A percentile compares a stretch with the other conserved stretches of the same genome.
Conservation (phyloP, 805 yeast genomes). For the Teunomyces barrocoloradensis region DNA sequence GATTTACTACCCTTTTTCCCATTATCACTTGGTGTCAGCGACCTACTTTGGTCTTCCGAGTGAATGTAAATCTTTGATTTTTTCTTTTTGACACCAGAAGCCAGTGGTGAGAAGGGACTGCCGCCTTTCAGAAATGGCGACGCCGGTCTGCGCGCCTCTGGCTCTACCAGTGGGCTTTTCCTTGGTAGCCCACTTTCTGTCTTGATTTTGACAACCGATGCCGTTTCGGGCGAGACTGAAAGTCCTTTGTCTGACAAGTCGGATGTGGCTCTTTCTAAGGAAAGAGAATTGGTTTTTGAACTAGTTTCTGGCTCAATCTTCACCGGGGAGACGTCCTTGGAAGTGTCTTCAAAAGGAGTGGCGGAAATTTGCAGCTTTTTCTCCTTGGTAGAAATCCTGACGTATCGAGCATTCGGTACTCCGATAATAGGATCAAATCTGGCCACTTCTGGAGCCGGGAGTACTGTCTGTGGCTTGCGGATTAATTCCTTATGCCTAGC, state of each 20-base stretch:
- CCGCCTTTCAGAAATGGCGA: slow-evolving; percentile 15
- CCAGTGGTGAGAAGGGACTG: slow-evolving; percentile 18
- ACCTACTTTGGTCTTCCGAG: slow-evolving; percentile 9
- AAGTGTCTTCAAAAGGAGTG: slow-evolving; percentile 33
- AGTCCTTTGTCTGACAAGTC: too few relatives aligned
- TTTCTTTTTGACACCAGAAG: slow-evolving; percentile 16
- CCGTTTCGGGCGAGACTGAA: background rate
- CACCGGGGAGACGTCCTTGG: background rate
- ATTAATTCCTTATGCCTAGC: slow-evolving; percentile 4
- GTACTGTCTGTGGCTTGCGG: background rate
- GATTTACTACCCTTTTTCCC: background rate
- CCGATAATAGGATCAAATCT: slow-evolving; percentile 15
- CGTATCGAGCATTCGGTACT: slow-evolving; percentile 26
- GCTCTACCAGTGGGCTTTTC: slow-evolving; percentile 12
- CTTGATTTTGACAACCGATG: background rate
- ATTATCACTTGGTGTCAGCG: slow-evolving; percentile 7
- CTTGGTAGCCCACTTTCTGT: background rate
- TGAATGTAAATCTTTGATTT: slow-evolving; percentile 30
- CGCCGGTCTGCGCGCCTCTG: slow-evolving; percentile 8
- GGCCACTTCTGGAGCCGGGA: background rate
- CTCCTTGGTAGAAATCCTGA: slow-evolving; percentile 35
- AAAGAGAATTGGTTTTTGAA: background rate
- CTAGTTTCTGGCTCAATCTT: background rate
- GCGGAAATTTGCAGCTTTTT: slow-evolving; percentile 41
- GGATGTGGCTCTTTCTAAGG: background rate